Percentiles rank a stretch among this genome's conserved stretches.
Evolutionary conservation across 179 eudicot species (phyloP).

Genomic region (Spinacia oleracea): DNA sequence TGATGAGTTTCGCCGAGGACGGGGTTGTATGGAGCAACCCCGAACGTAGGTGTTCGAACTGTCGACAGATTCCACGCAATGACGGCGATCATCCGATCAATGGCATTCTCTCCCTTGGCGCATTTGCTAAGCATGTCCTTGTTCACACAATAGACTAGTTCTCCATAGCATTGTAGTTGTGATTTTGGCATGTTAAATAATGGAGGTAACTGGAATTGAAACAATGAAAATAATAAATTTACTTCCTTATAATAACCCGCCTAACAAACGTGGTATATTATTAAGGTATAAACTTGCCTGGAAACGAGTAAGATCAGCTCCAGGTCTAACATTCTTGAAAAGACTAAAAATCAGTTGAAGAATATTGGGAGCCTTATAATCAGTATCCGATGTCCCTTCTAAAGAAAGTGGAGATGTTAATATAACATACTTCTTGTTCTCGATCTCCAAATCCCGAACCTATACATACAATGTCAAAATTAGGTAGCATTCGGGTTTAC

Average conservation of each 20-base stretch:
- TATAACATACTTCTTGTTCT: constrained; percentile 31
- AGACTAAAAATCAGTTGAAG: constrained; percentile 55
- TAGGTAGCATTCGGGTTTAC: background rate
- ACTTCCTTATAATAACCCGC: no score
- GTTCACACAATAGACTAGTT: constrained; percentile 52
- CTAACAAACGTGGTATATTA: no score
- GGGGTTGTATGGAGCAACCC: constrained; percentile 79
- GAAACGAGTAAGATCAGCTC: constrained; percentile 65
- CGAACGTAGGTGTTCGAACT: constrained; percentile 55
- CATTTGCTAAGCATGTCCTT: constrained; percentile 58
- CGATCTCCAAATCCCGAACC: constrained; percentile 4
- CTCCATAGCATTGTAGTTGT: constrained; percentile 77
- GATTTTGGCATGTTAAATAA: constrained; percentile 77
- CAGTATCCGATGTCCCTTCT: constrained; percentile 32
- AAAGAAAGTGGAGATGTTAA: constrained; percentile 52
- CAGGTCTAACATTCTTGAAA: constrained; percentile 50
- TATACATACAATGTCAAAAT: background rate
- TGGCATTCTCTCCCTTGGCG: constrained; percentile 37
- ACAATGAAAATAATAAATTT: no score
- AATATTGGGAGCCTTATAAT: constrained; percentile 58
- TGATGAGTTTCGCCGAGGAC: constrained; percentile 91
- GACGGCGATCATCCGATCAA: constrained; percentile 55
- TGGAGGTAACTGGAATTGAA: constrained; percentile 73
- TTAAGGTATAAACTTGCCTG: constrained; percentile 36
- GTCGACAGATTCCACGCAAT: constrained; percentile 79